Conservation (phyloP, 2,329 filamentous ascomycete genomes). For the Fusarium sulawesiense region DNA sequence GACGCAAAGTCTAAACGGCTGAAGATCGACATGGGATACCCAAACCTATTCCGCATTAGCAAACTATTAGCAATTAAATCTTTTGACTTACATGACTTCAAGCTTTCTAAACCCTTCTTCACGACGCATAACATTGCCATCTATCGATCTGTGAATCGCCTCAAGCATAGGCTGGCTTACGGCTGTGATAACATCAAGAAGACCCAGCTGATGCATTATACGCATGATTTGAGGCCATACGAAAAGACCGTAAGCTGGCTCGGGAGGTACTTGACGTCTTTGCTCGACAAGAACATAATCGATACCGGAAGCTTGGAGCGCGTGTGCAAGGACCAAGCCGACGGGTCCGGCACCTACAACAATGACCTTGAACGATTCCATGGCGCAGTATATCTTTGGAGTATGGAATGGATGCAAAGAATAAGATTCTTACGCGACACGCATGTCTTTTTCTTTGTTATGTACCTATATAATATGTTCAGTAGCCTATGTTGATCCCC, state of each 20-base stretch:
- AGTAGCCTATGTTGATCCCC: neutral
- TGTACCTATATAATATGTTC: neutral
- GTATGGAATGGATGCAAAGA: neutral
- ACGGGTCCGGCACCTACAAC: slow-evolving; percentile 25
- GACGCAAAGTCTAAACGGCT: slow-evolving; percentile 22
- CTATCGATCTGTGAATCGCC: slow-evolving; percentile 9
- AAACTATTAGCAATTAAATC: accelerated
- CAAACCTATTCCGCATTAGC: neutral
- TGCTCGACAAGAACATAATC: slow-evolving; percentile 25
- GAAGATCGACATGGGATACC: slow-evolving; percentile 25
- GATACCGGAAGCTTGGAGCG: slow-evolving; percentile 12
- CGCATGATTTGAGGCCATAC: slow-evolving; percentile 28
- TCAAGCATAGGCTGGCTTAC: slow-evolving; percentile 16
- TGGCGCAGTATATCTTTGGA: neutral
- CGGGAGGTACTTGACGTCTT: slow-evolving; percentile 16
- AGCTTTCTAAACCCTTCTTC: neutral
- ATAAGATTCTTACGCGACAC: neutral
- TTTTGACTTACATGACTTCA: neutral
- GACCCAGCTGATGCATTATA: slow-evolving; percentile 15
- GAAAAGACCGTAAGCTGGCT: slow-evolving; percentile 24
- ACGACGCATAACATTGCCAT: slow-evolving; percentile 4
- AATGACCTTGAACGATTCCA: slow-evolving; percentile 25
- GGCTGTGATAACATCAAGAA: slow-evolving; percentile 3
- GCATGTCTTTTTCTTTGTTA: neutral
- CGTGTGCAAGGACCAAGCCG: slow-evolving; percentile 20